Evolutionary conservation across 2,329 filamentous ascomycete species (phyloP).

Genomic region (Fusarium sp.): DNA sequence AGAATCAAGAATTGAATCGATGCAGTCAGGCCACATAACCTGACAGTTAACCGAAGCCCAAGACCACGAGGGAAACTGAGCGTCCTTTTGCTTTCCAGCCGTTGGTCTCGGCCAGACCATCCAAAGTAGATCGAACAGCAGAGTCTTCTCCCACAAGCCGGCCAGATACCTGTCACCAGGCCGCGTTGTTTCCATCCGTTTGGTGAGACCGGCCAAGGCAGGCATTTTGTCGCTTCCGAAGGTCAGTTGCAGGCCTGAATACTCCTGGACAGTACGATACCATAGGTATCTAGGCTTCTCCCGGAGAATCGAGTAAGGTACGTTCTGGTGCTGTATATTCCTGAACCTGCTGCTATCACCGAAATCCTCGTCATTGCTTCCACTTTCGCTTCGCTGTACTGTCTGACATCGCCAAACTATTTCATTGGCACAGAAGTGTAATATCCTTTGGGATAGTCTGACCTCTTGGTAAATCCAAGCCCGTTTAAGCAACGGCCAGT

Average conservation of each 20-base stretch:
- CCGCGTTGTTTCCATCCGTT: not conserved
- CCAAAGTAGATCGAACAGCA: not conserved
- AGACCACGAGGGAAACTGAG: fast-evolving
- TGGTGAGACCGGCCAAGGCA: not conserved
- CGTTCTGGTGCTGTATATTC: fast-evolving
- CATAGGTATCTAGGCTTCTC: not conserved
- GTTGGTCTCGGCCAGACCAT: fast-evolving
- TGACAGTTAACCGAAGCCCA: not conserved
- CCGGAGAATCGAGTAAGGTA: fast-evolving
- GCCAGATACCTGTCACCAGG: not conserved
- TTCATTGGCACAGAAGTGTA: not conserved
- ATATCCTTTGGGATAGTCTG: not conserved
- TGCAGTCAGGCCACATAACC: not conserved
- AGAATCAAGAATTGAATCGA: not conserved
- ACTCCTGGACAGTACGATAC: not conserved
- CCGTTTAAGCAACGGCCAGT: fast-evolving
- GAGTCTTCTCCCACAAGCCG: not conserved
- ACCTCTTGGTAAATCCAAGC: not conserved
- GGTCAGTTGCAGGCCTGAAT: not conserved
- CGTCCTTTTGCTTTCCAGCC: fast-evolving
- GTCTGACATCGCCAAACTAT: not conserved
- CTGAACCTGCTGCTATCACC: fast-evolving
- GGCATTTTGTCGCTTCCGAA: not conserved
- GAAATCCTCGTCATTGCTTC: not conserved
- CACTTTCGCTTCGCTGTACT: not conserved